phyloP scores from a whole-genome alignment of 441 rosid species.

The Capsella rubella region DNA sequence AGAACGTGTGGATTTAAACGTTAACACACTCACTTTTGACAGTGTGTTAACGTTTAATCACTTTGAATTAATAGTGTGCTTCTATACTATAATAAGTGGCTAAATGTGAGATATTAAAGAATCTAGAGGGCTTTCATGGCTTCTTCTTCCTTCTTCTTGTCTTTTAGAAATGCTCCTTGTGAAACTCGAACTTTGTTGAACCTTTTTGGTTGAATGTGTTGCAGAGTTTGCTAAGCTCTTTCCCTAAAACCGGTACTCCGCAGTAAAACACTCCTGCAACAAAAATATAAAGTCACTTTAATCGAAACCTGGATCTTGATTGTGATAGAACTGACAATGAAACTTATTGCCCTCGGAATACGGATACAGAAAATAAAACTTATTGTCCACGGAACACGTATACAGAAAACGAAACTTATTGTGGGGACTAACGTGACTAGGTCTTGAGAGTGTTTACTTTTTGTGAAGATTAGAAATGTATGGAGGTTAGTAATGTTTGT shows the following conservation, averaged over 20 bases:
- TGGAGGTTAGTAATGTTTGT: constrained; percentile 44
- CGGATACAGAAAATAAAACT: neutral
- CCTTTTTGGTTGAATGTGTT: constrained; percentile 74
- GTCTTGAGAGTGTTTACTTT: neutral
- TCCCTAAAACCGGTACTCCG: constrained; percentile 72
- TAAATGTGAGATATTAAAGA: constrained; percentile 35
- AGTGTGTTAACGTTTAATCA: constrained; percentile 38
- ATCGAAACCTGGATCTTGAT: constrained; percentile 14
- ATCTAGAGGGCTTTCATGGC: constrained; percentile 10
- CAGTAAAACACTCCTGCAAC: constrained; percentile 72
- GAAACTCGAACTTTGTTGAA: constrained; percentile 74
- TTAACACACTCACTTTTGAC: constrained; percentile 47
- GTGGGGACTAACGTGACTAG: constrained; percentile 11
- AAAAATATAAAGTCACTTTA: neutral
- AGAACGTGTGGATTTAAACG: constrained; percentile 41
- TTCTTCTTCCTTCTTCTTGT: constrained; percentile 37
- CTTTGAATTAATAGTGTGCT: constrained; percentile 9
- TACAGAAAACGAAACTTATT: neutral
- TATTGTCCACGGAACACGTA: neutral
- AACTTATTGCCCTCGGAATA: neutral
- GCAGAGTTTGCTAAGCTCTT: constrained; percentile 72
- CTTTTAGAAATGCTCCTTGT: constrained; percentile 70
- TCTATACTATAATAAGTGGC: constrained; percentile 35
- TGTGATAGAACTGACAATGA: constrained; percentile 23
- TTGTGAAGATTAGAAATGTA: constrained; percentile 10